A percentile compares a stretch with the other conserved stretches of the same genome.
Evolutionary conservation across 225 moss, liverwort and hornwort genomes (phyloP).

Genomic region (Marchantia polymorpha): DNA sequence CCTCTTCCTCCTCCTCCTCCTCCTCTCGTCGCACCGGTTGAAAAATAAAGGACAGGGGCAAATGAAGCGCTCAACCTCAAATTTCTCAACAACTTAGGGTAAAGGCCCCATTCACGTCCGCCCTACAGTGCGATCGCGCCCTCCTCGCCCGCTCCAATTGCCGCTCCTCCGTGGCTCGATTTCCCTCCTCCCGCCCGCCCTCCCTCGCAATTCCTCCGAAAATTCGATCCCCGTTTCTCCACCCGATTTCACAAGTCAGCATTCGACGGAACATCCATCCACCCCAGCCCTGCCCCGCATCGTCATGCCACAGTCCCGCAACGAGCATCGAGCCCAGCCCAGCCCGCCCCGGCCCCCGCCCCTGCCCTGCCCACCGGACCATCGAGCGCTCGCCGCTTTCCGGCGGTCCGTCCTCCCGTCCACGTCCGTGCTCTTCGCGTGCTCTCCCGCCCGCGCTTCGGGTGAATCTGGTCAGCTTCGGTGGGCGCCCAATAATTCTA

Average conservation of each 20-base stretch:
- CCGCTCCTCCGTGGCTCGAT: neutral
- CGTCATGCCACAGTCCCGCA: neutral
- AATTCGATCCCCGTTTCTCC: neutral
- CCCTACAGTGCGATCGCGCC: neutral
- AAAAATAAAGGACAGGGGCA: neutral
- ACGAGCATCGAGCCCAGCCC: neutral
- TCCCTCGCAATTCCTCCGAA: neutral
- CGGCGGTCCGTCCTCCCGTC: no score
- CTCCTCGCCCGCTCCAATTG: conserved; percentile 15
- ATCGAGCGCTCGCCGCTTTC: neutral
- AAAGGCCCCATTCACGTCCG: conserved; percentile 31
- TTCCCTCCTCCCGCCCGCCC: neutral
- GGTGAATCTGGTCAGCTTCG: no score
- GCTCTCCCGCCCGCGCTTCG: no score
- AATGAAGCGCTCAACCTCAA: conserved; percentile 4
- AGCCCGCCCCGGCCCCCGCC: neutral
- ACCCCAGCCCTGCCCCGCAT: neutral
- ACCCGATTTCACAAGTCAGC: conserved; percentile 7
- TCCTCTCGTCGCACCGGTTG: neutral
- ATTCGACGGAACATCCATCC: neutral
- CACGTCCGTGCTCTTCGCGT: no score
- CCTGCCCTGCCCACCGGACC: neutral
- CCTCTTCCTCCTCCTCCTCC: no score
- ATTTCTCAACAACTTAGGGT: conserved; percentile 26
- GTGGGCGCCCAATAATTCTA: no score